Evolutionary conservation across 148 eudicot species (phyloP), one percentile per base, ranked within the genome.

Genomic region (Vaccinium darrowii): DNA sequence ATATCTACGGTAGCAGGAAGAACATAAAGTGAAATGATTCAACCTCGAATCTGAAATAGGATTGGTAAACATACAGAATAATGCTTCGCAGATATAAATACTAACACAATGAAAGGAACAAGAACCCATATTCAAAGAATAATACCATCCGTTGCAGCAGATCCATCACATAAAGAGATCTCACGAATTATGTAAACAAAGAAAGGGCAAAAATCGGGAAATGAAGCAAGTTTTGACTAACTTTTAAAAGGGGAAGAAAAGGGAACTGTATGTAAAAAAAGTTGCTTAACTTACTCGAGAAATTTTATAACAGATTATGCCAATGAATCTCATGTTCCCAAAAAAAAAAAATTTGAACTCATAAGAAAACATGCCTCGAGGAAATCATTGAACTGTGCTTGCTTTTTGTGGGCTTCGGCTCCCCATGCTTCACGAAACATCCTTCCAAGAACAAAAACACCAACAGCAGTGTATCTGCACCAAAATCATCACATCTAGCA

Each of bases 371-470:
- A 83, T 88, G 91, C 99, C 98, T 95, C 96, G 72, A 97, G 95
- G 85, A 90, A 97, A n/a, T 92, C 95, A 81, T 94, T 95, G 88
- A 97, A 95, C 87, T 97, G 98, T 80, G 95, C 91, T 88, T 97
- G 98, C 89, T 94, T 97, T 85, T 87, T 91, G 84, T 89, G 83
- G n/a, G 98, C 98, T 87, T 86, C 89, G 72, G 84, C 27, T 33
- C 98, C 98, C 99, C 99, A 97, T 83, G 98, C 95, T 90, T 94
- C 96, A 81, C 92, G 89, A 84, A 97, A 93, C 90, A 85, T 92
- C 89, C 96, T 91, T 87, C 95, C 99, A 85, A 97, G 98, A 83
- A 97, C 99, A 90, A 97, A 95, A 78, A 95, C 96, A 76, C 99
- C 99, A 83, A 97, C 98, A 81, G 98, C 98, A 87, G 99, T 94